These are phyloP conservation scores for Eucalyptus albens DNA, from an alignment of 345 rosid species.

Conservation along the genomic window DNA sequence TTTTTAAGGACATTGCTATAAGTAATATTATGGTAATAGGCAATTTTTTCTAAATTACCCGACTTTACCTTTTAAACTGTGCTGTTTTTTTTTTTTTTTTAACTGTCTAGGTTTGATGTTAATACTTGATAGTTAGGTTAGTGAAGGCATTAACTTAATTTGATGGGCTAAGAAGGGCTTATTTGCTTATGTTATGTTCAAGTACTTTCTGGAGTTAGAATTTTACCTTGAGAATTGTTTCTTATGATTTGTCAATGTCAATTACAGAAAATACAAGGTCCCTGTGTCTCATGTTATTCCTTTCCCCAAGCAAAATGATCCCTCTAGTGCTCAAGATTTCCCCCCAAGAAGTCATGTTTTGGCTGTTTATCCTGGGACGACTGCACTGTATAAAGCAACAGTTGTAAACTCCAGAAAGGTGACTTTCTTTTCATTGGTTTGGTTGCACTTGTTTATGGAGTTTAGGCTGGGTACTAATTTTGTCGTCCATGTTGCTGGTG, in stretches of 20 bases:
- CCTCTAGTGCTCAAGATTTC: constrained; percentile 47
- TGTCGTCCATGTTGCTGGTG: neutral
- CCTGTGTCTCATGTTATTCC: constrained; percentile 66
- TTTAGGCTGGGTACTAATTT: neutral
- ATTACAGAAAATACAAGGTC: constrained; percentile 76
- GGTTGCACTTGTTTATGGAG: neutral
- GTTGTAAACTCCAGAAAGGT: constrained; percentile 75
- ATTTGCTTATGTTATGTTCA: neutral
- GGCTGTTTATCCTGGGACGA: constrained; percentile 99
- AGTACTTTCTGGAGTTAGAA: neutral
- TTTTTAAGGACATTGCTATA: neutral
- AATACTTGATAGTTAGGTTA: neutral
- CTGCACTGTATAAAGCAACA: constrained; percentile 93
- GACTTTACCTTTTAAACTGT: neutral
- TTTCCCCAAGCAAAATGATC: constrained; percentile 74
- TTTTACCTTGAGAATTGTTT: neutral
- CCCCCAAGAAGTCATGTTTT: constrained; percentile 62
- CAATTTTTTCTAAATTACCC: neutral
- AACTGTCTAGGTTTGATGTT: neutral
- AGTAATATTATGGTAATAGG: neutral
- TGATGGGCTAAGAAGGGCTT: neutral
- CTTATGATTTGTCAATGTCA: neutral
- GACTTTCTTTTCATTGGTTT: neutral
- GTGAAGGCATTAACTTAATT: neutral
- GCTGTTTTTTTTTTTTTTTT: too few relatives aligned